Base-by-base conservation (phyloP, 2,329 filamentous ascomycete species). In the Chaetomium olivaceum region DNA sequence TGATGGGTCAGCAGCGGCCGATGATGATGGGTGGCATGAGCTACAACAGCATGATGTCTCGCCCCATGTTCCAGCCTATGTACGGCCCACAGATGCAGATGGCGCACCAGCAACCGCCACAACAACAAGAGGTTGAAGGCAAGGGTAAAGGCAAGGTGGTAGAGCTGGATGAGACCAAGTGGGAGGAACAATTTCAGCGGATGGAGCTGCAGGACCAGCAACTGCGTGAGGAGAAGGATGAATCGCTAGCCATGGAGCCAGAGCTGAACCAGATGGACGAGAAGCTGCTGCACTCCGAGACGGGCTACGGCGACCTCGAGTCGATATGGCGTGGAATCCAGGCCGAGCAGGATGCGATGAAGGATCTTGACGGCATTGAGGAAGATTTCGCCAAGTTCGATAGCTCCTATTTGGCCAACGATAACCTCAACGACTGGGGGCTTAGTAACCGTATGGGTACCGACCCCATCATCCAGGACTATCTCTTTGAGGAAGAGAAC, bases 101-200 rank as follows among this genome's bases (percentile, higher is more conserved):
- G 73, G 74, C 82, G 73, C 80, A 80, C 68, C 75, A 80, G 69
- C 81, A 82, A 72, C 79, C 81, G 72, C 79, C 81, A 65, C 77
- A 79, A 60, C 75, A 79, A 73, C 79, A 75, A 71, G 72, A 80
- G 72, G 73, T 76, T 51, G 83, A 86, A 69, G 82, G 79, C 58
- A 91, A 93, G 77, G 91, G 91, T 66, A 98, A 98, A 77, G 93
- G 91, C 48, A 96, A 96, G 78, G 87, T 98, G 80, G 89, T 98
- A 14, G 95, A 98, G 80, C 85, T 98, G 27, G 92, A 97, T 76
- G 94, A 99, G 72, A 83, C 90, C 74, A 90, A 96, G 75, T 98
- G 95, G 95, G 94, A 98, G 79, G 92, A 93, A 73, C 93, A 98
- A 77, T 99, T 99, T 77, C 91, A 92, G 64, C 88, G 95, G 78